phyloP scores from a whole-genome alignment of 75 land plant genomes.

The Isoetes taiwanensis region DNA sequence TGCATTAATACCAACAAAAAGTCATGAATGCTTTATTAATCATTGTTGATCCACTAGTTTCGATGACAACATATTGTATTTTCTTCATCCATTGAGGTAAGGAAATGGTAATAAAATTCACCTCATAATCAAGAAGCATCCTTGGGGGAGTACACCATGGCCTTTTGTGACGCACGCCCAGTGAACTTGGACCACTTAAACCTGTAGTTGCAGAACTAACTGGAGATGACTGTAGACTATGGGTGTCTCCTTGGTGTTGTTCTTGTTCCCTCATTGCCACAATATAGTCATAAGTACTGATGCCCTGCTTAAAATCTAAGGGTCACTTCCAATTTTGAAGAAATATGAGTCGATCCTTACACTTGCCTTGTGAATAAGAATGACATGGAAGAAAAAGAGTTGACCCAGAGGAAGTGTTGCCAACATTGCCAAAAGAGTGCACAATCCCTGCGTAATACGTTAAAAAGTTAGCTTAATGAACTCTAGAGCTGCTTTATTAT shows the following conservation, averaged over 20 bases:
- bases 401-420: constrained; percentile 89
- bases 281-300: constrained; percentile 94
- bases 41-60: too few relatives aligned
- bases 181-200: constrained; percentile 77
- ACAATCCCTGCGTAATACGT: constrained; percentile 44
- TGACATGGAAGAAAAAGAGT: constrained; percentile 88
- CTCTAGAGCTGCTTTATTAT: too few relatives aligned
- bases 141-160: constrained; percentile 97
- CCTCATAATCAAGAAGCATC: constrained; percentile 83
- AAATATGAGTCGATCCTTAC: too few relatives aligned
- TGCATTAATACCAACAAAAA: too few relatives aligned
- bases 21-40: too few relatives aligned
- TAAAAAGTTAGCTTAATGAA: background rate
- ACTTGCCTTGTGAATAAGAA: constrained; percentile 86
- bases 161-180: constrained; percentile 44
- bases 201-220: constrained; percentile 59
- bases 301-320: constrained; percentile 41
- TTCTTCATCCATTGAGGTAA: background rate
- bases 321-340: too few relatives aligned
- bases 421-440: constrained; percentile 78
- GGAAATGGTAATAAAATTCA: constrained; percentile 11
- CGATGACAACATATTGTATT: too few relatives aligned
- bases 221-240: constrained; percentile 63
- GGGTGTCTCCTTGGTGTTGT: constrained; percentile 44
- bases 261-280: constrained; percentile 90